Evolutionary conservation across 345 rosid species (phyloP), one percentile per base, ranked within the genome.

Genomic region (Rhizophora apiculata): DNA sequence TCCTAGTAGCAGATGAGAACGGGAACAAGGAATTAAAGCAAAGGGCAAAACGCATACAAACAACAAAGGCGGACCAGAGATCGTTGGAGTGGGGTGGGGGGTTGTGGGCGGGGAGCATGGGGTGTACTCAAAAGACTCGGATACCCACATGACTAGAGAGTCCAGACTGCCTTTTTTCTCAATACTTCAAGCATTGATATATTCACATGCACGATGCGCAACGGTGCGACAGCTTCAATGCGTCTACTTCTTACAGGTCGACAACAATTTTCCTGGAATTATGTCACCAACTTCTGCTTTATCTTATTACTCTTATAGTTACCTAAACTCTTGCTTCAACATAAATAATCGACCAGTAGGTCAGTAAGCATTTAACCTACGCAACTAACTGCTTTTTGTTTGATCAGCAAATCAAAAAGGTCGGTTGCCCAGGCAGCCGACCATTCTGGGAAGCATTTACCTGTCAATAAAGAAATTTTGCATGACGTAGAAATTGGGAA

Each of bases 91-190:
- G 10, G 26, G 58, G 27, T 6, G 15, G 10, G 24, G 56, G 34
- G 55, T 51, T 51, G 9, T 6, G 57, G 24, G 57, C 1, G 13
- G 26, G 43, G 59, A 55, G 39, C 52, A 39, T 55, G 8, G 29
- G 31, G 2, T 63, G 68, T 63, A 55, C 63, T 24, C 36, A 20
- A 54, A 53, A 19, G 62, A 37, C 43, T 21, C 48, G 2, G 64
- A 57, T 54, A 16, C 58, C 52, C 75, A 64, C 75, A 64, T 48
- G 75, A 11, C 58, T 64, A 57, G 48, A 55, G 27, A 9, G 4
- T 22, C n/a, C n/a, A 9, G 6, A 22, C 11, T 0, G 3, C 24
- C 59, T n/a, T 22, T 64, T 43, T 71, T 31, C n/a, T 10, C 9
- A 37, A 21, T 48, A 60, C 65, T 59, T 61, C 39, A 43, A 68